Evolutionary conservation across 2,329 filamentous ascomycete genomes (phyloP), one percentile per base, ranked within the genome.

Genomic region (Trichoderma polysporum): DNA sequence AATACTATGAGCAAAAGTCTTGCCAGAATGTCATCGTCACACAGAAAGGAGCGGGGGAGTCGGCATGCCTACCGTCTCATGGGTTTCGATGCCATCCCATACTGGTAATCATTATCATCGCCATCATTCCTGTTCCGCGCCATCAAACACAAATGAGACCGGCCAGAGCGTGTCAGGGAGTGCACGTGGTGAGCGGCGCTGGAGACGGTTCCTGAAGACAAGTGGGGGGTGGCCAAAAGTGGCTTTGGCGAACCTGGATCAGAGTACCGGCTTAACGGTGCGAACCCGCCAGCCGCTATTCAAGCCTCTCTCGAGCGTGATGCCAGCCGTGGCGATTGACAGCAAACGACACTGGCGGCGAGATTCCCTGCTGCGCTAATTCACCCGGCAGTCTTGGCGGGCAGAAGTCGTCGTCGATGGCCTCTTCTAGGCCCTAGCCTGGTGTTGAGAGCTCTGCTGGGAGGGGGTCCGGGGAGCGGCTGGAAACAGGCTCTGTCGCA

Each of bases 111-210:
- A 53, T 33, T 4, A 27, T 27, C 53, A 39, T 56, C 31, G 19
- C 19, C 53, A 56, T 27, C 53, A 56, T 56, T 56, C 33, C 53
- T 10, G 9, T 10, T 8, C 33, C 2, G 53, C 22, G 53, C 53
- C 31, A 39, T 27, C 53, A 39, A 6, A 56, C 12, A 22, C 31
- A 25, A 10, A 33, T 12, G 39, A 19, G 29, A 60, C 59, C 47
- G 49, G 59, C 59, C 59, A 52, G 59, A 37, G 35, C n/a, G 47
- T 53, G 62, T 39, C 62, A 65, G 62, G 63, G 45, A 59, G 63
- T 29, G 54, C 63, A 66, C 63, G 63, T 66, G 63, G 63, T 50
- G 63, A 17, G 37, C 41, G 35, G 63, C 45, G 54, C 54, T 66
- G 63, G 54, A 39, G 54, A 57, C 54, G 54, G 63, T 66, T 66